Conservation (phyloP, 1,139 yeast species). For the Kurtzmaniella quercitrusa region DNA sequence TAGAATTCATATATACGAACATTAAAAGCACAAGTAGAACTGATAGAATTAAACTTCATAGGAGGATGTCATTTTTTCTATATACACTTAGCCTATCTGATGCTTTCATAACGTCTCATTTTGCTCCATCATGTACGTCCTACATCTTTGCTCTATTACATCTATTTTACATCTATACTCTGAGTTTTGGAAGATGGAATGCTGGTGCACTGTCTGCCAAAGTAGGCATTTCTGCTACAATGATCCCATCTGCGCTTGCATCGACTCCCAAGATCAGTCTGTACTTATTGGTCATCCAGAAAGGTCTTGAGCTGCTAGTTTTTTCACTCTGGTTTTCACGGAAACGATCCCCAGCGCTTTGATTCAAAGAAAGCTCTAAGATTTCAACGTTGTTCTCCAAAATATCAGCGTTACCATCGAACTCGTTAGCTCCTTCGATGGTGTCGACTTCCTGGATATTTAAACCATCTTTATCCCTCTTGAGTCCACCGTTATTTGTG, state of each 20-base stretch:
- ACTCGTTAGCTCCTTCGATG: conserved; percentile 22
- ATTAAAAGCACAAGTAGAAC: background rate
- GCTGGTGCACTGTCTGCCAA: conserved; percentile 52
- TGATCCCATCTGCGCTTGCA: conserved; percentile 50
- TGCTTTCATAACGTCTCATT: no score
- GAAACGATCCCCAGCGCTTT: conserved; percentile 26
- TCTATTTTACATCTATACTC: conserved; percentile 29
- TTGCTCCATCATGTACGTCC: no score
- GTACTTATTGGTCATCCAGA: conserved; percentile 76
- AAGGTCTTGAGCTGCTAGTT: conserved; percentile 35
- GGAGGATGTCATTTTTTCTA: no score
- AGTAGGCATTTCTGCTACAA: conserved; percentile 56
- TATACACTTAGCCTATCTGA: no score
- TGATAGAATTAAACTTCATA: no score
- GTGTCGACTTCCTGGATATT: conserved; percentile 36
- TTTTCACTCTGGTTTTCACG: conserved; percentile 26
- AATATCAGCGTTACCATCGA: conserved; percentile 14
- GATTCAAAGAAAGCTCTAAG: conserved; percentile 27
- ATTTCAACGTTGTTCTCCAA: conserved; percentile 29
- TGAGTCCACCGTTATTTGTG: conserved; percentile 27
- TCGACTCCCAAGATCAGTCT: conserved; percentile 68
- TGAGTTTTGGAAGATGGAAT: conserved; percentile 66
- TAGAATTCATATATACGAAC: background rate
- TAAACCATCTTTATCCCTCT: conserved; percentile 63
- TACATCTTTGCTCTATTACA: conserved; percentile 1